A percentile compares a stretch with the other conserved stretches of the same genome.
Evolutionary conservation across 1,284 basidiomycete genomes (phyloP).

Genomic region (Pascua guehoae): DNA sequence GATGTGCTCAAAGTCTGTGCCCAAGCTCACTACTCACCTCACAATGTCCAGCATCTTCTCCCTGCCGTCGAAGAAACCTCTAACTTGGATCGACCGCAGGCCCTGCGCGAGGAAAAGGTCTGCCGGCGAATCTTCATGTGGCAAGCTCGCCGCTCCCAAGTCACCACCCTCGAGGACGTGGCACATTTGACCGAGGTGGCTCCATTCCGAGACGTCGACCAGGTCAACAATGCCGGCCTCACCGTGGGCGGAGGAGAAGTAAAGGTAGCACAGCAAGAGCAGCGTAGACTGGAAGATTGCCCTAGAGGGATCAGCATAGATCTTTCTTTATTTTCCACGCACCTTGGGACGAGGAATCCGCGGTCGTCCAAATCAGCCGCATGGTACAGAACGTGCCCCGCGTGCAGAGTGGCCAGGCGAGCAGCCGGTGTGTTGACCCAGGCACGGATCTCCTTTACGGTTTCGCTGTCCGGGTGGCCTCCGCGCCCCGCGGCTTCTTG

Average conservation of each 20-base stretch:
- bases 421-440: constrained; percentile 4
- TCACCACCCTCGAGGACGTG: not conserved
- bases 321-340: not conserved
- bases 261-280: constrained; percentile 4
- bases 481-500: constrained; percentile 5
- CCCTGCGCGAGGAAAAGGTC: constrained; percentile 1
- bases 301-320: not conserved
- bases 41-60: constrained; percentile 10
- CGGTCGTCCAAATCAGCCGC: constrained; percentile 5
- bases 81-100: not conserved
- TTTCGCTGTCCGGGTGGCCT: not conserved
- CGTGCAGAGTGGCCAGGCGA: constrained; percentile 6
- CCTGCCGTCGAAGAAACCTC: constrained; percentile 5
- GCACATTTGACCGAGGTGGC: not conserved
- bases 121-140: not conserved
- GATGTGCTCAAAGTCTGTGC: too few relatives aligned
- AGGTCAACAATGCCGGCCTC: constrained; percentile 2
- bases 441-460: not conserved
- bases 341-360: constrained; percentile 8
- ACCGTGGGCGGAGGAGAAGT: not conserved
- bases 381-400: constrained; percentile 2
- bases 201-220: not conserved
- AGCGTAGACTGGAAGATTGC: constrained; percentile 8
- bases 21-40: not conserved
- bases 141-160: not conserved